A percentile compares a stretch with the other conserved stretches of the same genome.
These are phyloP conservation scores for Pachyrhizus erosus DNA, from an alignment of 306 rosid species.

Conservation along the genomic window DNA sequence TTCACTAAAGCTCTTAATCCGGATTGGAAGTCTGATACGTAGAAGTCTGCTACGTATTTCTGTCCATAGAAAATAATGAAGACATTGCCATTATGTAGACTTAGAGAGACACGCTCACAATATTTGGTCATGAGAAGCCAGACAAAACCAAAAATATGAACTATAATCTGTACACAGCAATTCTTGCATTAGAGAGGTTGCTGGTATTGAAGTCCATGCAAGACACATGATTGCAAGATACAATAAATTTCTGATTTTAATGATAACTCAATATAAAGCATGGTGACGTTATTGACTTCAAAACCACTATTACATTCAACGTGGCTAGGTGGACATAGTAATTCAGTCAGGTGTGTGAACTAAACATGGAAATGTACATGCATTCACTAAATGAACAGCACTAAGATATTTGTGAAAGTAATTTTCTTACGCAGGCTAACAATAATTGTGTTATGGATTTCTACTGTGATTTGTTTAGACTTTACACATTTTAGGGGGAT, in stretches of 20 bases:
- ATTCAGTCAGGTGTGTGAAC: constrained; percentile 16
- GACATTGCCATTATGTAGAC: constrained; percentile 1
- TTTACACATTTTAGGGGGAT: constrained; percentile 7
- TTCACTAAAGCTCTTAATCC: constrained; percentile 96
- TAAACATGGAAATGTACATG: background rate
- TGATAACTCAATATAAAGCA: background rate
- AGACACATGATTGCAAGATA: background rate
- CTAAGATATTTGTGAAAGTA: background rate
- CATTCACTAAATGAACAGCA: background rate
- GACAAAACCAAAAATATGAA: background rate
- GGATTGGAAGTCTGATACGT: constrained; percentile 93
- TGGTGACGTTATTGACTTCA: background rate
- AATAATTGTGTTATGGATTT: background rate
- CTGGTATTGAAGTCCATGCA: background rate
- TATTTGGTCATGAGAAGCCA: background rate
- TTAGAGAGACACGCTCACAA: constrained; percentile 4
- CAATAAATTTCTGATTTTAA: constrained; percentile 16
- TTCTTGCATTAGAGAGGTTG: background rate
- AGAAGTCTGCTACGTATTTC: constrained; percentile 90
- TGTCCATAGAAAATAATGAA: constrained; percentile 53
- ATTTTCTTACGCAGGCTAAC: background rate
- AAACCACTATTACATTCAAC: constrained; percentile 10
- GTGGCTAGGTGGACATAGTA: constrained; percentile 4
- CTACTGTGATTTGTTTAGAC: background rate
- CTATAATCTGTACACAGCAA: background rate